Evolutionary conservation across 169 alveolate species (phyloP).

Genomic region (Eimeria sp.): DNA sequence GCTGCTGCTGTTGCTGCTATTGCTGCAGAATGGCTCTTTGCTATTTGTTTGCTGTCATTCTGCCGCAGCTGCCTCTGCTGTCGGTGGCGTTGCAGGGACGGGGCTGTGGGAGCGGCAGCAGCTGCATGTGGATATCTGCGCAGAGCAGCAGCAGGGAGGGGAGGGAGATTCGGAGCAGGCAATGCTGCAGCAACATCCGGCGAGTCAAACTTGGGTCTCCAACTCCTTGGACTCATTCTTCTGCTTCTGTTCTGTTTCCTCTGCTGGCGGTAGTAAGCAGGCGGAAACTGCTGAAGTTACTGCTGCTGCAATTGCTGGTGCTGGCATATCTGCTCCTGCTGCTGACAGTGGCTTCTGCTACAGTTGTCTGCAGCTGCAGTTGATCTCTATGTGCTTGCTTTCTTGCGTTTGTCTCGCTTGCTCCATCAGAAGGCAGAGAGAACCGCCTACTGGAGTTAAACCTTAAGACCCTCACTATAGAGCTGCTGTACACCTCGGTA

Average conservation of each 20-base stretch:
- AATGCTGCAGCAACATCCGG: neutral
- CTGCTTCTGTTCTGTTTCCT: neutral
- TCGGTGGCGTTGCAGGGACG: neutral
- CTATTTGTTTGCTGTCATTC: neutral
- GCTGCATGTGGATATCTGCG: neutral
- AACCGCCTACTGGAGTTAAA: neutral
- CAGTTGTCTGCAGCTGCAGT: neutral
- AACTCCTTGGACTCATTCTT: neutral
- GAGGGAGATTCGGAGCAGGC: neutral
- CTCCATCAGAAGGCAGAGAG: neutral
- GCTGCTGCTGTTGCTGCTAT: neutral
- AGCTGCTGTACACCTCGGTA: neutral
- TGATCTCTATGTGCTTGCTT: neutral
- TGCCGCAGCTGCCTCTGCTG: neutral
- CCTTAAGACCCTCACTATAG: neutral
- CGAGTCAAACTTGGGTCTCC: neutral
- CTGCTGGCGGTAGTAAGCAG: neutral
- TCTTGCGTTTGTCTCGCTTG: neutral
- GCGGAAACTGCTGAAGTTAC: neutral
- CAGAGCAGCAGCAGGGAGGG: neutral
- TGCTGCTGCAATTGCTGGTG: no score
- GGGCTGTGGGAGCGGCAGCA: slow-evolving; percentile 16
- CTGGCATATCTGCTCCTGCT: neutral
- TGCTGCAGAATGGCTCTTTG: neutral
- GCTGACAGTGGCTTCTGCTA: neutral